A percentile compares a stretch with the other conserved stretches of the same genome.
Evolutionary conservation across 2,329 filamentous ascomycete species (phyloP).

Genomic region (Ascomycota sp.): DNA sequence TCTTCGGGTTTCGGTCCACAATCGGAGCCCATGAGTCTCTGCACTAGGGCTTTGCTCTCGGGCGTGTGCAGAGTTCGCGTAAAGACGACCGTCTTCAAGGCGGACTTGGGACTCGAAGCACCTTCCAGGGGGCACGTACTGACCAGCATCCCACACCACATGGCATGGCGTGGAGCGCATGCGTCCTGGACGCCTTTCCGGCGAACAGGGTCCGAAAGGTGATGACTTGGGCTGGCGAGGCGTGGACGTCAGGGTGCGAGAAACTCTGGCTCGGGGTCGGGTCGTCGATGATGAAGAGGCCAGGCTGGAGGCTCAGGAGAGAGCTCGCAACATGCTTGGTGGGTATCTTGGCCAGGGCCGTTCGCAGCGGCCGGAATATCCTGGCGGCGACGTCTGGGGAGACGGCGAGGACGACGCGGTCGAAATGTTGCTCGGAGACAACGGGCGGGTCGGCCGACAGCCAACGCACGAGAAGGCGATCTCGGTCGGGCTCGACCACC

Average conservation of each 20-base stretch:
- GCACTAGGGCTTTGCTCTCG: constrained; percentile 24
- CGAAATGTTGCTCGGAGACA: constrained; percentile 18
- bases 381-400: constrained; percentile 29
- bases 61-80: constrained; percentile 30
- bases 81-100: constrained; percentile 26
- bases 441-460: constrained; percentile 3
- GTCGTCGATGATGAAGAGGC: constrained; percentile 1
- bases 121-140: constrained; percentile 25
- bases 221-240: constrained; percentile 11
- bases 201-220: constrained; percentile 15
- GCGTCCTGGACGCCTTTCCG: constrained; percentile 16
- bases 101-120: constrained; percentile 14
- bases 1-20: not conserved
- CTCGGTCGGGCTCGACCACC: constrained; percentile 9
- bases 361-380: constrained; percentile 22
- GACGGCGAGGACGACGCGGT: constrained; percentile 31
- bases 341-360: constrained; percentile 21
- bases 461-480: constrained; percentile 15
- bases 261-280: constrained; percentile 4
- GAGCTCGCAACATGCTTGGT: constrained; percentile 26
- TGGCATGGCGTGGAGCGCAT: constrained; percentile 30
- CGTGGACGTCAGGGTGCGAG: constrained; percentile 8
- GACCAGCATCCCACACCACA: constrained; percentile 29
- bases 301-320: constrained; percentile 11
- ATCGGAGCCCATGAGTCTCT: constrained; percentile 18